Base-by-base conservation (phyloP, 2,329 filamentous ascomycete species). In the Cladobotryum mycophilum region DNA sequence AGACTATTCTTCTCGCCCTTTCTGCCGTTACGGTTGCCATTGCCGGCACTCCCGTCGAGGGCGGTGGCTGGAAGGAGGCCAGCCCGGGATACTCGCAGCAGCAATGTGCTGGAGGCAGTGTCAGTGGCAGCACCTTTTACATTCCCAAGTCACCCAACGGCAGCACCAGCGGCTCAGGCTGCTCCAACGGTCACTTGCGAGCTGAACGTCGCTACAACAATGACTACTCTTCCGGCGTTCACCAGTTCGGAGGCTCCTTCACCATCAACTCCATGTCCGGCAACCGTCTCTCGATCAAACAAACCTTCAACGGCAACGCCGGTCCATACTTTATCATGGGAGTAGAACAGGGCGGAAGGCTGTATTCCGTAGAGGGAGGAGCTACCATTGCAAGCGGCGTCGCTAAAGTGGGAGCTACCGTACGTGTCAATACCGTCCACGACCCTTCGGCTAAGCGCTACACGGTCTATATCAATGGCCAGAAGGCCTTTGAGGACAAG, bases 341-440 rank as follows among this genome's bases (percentile, higher is more conserved):
- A 3, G 53, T 59, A 5, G 48, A 57, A 33, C 44, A 48, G 13
- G 50, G 47, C 40, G 58, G 56, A 2, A 35, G 50, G 5, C 49
- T 61, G 11, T 61, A 60, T 53, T 58, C 45, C 45, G 58, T 58
- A 20, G 53, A 59, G 51, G 59, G 53, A 34, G 58, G 55, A 15
- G 40, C 51, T 38, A 53, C 51, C n/a, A 48, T 60, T 33, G 59
- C 53, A n/a, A 37, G 48, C 1, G 52, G 54, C 18, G 48, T 56
- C 5, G 60, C 55, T 41, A 55, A 41, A 15, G 53, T 60, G 3
- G 56, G 58, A 17, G 12, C 43, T 4, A 55, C 45, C 33, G 56
- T 61, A 6, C 55, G 54, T 46, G 57, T 62, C 51, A 59, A 62
- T 48, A 61, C 56, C 5, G 59, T 62, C 15, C 60, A 61, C 51